phyloP scores from a whole-genome alignment of 805 yeast genomes.

The Kodamaea leandrae region DNA sequence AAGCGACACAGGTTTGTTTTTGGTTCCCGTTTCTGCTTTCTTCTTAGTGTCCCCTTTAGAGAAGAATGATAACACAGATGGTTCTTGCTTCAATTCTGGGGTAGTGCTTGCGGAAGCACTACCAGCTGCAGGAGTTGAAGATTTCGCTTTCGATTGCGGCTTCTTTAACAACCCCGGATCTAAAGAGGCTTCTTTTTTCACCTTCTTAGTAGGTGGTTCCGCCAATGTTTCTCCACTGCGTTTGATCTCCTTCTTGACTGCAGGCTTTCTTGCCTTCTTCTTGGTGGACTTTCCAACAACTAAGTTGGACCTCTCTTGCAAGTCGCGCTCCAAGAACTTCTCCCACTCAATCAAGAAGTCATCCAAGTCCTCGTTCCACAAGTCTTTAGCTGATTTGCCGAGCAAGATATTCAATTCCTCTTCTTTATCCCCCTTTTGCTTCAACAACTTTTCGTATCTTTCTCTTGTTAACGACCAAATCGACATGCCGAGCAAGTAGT shows the following conservation, averaged over 20 bases:
- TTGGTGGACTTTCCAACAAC: constrained; percentile 25
- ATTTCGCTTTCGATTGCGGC: constrained; percentile 9
- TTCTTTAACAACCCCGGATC: not conserved
- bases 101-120: not conserved
- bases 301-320: constrained; percentile 51
- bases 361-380: constrained; percentile 85
- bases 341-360: constrained; percentile 67
- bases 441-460: constrained; percentile 74
- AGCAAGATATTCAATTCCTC: constrained; percentile 65
- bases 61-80: constrained; percentile 19
- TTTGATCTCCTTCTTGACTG: constrained; percentile 10
- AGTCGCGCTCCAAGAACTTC: constrained; percentile 64
- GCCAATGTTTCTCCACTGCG: constrained; percentile 1
- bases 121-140: not conserved
- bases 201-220: constrained; percentile 9
- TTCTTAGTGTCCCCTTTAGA: constrained; percentile 8
- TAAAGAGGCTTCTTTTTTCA: not conserved
- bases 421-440: constrained; percentile 71
- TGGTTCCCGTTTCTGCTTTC: constrained; percentile 3
- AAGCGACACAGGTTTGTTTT: constrained; percentile 12
- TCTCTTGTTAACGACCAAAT: constrained; percentile 92
- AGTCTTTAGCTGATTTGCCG: constrained; percentile 72
- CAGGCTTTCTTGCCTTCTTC: constrained; percentile 12
- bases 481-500: constrained; percentile 87
- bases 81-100: constrained; percentile 10